phyloP scores from a whole-genome alignment of 129 eudicot species.

The Ambrosia trifida region DNA sequence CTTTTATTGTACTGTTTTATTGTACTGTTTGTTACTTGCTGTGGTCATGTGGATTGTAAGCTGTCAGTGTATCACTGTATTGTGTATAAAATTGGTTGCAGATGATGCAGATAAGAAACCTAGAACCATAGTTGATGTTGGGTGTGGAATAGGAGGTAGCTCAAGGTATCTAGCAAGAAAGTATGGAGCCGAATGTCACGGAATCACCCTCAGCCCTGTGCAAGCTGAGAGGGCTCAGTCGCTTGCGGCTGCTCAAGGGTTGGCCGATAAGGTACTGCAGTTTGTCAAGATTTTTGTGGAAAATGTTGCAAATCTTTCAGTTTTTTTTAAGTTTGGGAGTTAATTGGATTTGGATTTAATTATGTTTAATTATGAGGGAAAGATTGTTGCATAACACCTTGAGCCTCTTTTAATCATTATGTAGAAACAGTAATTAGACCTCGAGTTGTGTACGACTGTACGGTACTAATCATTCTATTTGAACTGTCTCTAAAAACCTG shows the following conservation, averaged over 20 bases:
- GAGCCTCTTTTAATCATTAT: background rate
- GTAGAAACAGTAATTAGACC: background rate
- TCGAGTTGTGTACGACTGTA: background rate
- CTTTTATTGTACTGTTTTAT: background rate
- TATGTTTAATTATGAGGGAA: no score
- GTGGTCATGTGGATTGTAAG: background rate
- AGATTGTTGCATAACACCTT: no score
- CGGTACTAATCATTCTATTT: background rate
- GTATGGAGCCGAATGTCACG: conserved; percentile 66
- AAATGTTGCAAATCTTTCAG: background rate
- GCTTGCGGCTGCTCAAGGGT: conserved; percentile 77
- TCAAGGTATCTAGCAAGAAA: conserved; percentile 77
- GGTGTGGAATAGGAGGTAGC: conserved; percentile 97
- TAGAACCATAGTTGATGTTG: conserved; percentile 73
- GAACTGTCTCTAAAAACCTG: conserved; percentile 1
- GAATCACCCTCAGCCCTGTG: conserved; percentile 83
- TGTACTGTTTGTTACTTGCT: background rate
- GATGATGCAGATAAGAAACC: conserved; percentile 60
- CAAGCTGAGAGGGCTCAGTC: conserved; percentile 90
- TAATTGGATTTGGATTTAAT: no score
- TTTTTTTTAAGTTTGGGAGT: no score
- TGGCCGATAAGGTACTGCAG: conserved; percentile 50
- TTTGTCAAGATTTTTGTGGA: conserved; percentile 1
- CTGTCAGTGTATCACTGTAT: background rate
- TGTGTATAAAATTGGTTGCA: conserved; percentile 26